These are phyloP conservation scores for Macrophomina tecta DNA, from an alignment of 2,329 filamentous ascomycete species.

Conservation along the genomic window DNA sequence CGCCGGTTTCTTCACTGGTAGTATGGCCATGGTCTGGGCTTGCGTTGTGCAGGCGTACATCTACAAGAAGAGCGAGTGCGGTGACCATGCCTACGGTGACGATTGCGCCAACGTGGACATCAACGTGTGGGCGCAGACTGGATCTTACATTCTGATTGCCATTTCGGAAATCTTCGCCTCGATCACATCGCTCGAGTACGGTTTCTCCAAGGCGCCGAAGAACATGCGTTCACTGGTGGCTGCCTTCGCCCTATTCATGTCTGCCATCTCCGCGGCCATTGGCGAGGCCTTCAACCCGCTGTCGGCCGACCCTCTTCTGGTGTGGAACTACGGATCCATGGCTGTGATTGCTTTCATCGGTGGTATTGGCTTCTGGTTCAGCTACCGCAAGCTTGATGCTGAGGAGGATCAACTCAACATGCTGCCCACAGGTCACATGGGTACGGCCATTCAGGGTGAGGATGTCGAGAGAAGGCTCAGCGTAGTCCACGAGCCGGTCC, in stretches of 20 bases:
- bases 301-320: constrained; percentile 34
- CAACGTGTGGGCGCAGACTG: constrained; percentile 61
- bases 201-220: constrained; percentile 73
- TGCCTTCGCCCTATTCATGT: constrained; percentile 45
- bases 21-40: constrained; percentile 65
- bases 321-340: constrained; percentile 42
- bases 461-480: constrained; percentile 38
- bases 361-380: constrained; percentile 41
- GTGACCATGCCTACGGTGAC: constrained; percentile 55
- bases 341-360: constrained; percentile 44
- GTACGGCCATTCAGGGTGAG: constrained; percentile 36
- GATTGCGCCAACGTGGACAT: constrained; percentile 59
- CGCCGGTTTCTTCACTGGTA: constrained; percentile 69
- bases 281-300: constrained; percentile 34
- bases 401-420: constrained; percentile 46
- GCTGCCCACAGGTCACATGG: constrained; percentile 45
- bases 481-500: constrained; percentile 10
- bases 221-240: constrained; percentile 61
- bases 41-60: constrained; percentile 64
- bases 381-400: constrained; percentile 41
- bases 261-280: constrained; percentile 36
- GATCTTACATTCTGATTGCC: constrained; percentile 61
- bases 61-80: constrained; percentile 33
- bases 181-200: constrained; percentile 74
- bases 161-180: constrained; percentile 68